Evolutionary conservation across 495 filamentous ascomycete genomes (phyloP), one percentile per base, ranked within the genome.

Genomic region (Xylaria curta): DNA sequence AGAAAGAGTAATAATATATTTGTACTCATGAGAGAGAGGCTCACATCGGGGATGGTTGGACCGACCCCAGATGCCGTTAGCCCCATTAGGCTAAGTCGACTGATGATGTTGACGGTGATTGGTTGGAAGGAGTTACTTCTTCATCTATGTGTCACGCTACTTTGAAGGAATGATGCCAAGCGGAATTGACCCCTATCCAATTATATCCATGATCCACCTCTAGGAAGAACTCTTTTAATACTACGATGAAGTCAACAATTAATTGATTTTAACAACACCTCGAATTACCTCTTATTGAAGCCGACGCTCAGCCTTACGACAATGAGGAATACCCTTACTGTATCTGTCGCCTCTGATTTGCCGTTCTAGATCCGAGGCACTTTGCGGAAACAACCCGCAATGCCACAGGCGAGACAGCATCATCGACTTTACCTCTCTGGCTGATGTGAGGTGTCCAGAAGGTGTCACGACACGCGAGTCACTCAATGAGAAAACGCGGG

Each of bases 151-250:
- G 60, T 31, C 26, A 65, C 62, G 62, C 62, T 47, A 65, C 40
- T 31, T 42, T 33, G 60, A 44, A 54, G 65, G 47, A 56, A 67
- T 44, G 65, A 67, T 44, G 65, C 65, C 65, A 56, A 67, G 65
- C 54, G 17, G 49, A n/a, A 67, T 26, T n/a, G 33, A 31, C 28
- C 65, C 65, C 33, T 67, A 67, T 54, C 64, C 65, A 56, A 26
- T 54, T 56, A 67, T 67, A 67, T 3, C 63, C 63, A 31, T 53
- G 46, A 53, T 66, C 63, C 63, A 66, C 63, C 63, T 53, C 46
- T 0, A 53, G 17, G n/a, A 66, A 19, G 17, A 21, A 40, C 28
- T 44, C 10, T 44, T 67, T 67, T 56, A 44, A 56, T 67, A 21
- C 49, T 15, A 4, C 9, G n/a, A 40, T 67, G 65, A 56, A 21